Evolutionary conservation across 306 rosid genomes (phyloP).

Genomic region (Prunus salicina): DNA sequence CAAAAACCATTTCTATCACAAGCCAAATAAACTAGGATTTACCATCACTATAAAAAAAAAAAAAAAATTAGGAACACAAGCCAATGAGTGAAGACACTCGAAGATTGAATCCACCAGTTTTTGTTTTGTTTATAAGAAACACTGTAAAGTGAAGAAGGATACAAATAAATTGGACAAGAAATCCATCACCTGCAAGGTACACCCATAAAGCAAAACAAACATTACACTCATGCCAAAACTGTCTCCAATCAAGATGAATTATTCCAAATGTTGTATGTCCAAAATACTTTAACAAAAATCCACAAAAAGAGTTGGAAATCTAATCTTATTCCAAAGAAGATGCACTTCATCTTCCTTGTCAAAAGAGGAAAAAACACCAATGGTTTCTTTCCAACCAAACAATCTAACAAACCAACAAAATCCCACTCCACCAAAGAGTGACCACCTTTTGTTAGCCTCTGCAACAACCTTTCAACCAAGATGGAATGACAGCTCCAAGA

Average conservation of each 20-base stretch:
- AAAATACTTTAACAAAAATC: neutral
- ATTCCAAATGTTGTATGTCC: neutral
- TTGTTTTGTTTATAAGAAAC: neutral
- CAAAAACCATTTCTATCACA: neutral
- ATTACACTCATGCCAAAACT: neutral
- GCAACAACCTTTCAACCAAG: neutral
- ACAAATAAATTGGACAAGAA: neutral
- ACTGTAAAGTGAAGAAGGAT: neutral
- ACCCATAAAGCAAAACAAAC: neutral
- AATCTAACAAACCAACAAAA: neutral
- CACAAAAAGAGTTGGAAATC: neutral
- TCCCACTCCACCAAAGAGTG: neutral
- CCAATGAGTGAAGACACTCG: conserved; percentile 7
- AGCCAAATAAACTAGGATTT: neutral
- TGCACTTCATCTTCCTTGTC: neutral
- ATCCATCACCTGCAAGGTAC: neutral
- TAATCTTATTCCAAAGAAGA: neutral
- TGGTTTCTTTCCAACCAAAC: neutral
- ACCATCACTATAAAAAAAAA: neutral
- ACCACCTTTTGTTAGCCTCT: neutral
- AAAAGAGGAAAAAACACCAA: neutral
- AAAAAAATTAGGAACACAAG: neutral
- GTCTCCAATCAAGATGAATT: neutral
- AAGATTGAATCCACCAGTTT: conserved; percentile 11
- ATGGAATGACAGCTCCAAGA: neutral